Conservation (phyloP, 768 basidiomycete genomes). For the Amanita jacksonii region DNA sequence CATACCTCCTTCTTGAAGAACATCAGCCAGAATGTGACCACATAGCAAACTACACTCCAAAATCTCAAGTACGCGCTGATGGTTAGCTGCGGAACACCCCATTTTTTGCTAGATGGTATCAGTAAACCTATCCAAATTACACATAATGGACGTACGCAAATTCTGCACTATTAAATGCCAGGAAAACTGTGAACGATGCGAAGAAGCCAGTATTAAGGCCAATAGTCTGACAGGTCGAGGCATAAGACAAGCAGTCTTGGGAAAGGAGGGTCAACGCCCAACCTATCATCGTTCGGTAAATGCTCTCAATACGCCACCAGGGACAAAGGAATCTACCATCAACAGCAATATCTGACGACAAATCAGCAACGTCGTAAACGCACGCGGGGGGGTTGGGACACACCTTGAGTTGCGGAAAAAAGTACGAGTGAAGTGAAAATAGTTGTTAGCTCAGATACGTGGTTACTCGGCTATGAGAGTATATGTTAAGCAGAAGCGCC, state of each 20-base stretch:
- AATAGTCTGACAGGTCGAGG: slow-evolving; percentile 96
- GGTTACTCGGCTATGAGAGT: slow-evolving; percentile 61
- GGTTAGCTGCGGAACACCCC: slow-evolving; percentile 66
- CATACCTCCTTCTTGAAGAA: slow-evolving; percentile 85
- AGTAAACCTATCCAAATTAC: neutral
- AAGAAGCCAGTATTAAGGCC: slow-evolving; percentile 95
- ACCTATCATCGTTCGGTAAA: slow-evolving; percentile 27
- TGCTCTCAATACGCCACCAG: neutral
- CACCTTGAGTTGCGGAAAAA: slow-evolving; percentile 96
- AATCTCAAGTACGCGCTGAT: slow-evolving; percentile 78
- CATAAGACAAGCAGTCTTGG: slow-evolving; percentile 89
- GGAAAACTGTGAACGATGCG: slow-evolving; percentile 92
- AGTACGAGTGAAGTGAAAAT: slow-evolving; percentile 87
- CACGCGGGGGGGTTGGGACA: slow-evolving; percentile 12
- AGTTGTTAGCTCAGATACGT: slow-evolving; percentile 68
- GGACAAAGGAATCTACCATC: slow-evolving; percentile 50
- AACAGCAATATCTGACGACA: slow-evolving; percentile 79
- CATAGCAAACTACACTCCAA: slow-evolving; percentile 73
- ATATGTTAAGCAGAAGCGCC: slow-evolving; percentile 8
- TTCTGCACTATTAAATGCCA: slow-evolving; percentile 91
- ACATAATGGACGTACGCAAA: slow-evolving; percentile 54
- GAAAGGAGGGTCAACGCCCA: slow-evolving; percentile 84
- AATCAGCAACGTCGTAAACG: slow-evolving; percentile 12
- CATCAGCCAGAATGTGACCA: slow-evolving; percentile 81
- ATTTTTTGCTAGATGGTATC: slow-evolving; percentile 41